phyloP scores from a whole-genome alignment of 1,284 basidiomycete genomes.

The Ustilago sp. region DNA sequence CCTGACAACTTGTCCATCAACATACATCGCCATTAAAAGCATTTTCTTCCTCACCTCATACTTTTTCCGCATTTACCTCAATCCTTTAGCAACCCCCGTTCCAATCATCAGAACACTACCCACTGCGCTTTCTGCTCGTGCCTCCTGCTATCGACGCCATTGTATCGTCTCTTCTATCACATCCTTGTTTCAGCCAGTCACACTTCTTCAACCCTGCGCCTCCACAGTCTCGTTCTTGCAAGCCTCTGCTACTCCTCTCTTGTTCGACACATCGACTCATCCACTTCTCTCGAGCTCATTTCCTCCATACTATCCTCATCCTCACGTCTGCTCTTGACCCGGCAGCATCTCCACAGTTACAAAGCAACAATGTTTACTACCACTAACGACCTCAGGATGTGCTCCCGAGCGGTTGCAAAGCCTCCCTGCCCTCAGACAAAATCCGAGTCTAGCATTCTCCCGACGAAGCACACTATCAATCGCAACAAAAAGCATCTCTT shows the following conservation, averaged over 20 bases:
- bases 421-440: not conserved
- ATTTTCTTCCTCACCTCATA: not conserved
- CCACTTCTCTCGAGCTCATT: not conserved
- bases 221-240: not conserved
- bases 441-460: not conserved
- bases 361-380: slow-evolving; percentile 24
- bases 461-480: not conserved
- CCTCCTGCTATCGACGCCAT: not conserved
- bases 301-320: not conserved
- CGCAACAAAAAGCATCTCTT: not conserved
- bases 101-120: not conserved
- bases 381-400: slow-evolving; percentile 22
- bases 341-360: no score
- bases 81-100: not conserved
- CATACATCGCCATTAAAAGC: slow-evolving; percentile 9
- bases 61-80: not conserved
- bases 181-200: not conserved
- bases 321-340: not conserved
- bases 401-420: not conserved
- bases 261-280: not conserved
- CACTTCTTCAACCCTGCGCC: not conserved
- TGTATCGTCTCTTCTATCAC: not conserved
- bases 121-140: not conserved
- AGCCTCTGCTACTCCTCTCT: not conserved
- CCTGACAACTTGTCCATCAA: slow-evolving; percentile 3